Evolutionary conservation across 2,329 filamentous ascomycete genomes (phyloP).

Genomic region (Fusarium nygamai): DNA sequence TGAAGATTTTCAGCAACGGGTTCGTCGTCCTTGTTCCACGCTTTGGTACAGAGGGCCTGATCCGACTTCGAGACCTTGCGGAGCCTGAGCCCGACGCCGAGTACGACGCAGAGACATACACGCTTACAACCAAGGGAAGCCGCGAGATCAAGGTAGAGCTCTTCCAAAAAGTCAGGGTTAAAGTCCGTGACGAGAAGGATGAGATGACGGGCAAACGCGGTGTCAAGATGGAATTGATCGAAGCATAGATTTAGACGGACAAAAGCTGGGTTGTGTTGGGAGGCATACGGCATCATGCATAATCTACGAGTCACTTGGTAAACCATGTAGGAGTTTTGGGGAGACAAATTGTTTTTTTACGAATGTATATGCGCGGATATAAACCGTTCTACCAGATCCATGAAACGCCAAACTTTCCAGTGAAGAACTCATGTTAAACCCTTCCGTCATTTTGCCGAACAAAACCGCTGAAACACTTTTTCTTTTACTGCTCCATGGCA

Average conservation of each 20-base stretch:
- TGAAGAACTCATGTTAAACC: constrained; percentile 42
- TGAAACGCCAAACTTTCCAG: constrained; percentile 48
- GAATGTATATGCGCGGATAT: constrained; percentile 44
- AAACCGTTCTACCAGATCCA: constrained; percentile 46
- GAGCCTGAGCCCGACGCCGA: constrained; percentile 80
- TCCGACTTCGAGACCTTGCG: constrained; percentile 84
- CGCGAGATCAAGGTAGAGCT: constrained; percentile 74
- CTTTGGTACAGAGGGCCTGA: constrained; percentile 94
- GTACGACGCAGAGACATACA: constrained; percentile 89
- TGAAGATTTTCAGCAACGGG: constrained; percentile 97
- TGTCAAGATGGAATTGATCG: constrained; percentile 77
- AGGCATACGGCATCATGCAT: constrained; percentile 15
- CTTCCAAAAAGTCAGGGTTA: constrained; percentile 91
- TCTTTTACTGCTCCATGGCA: constrained; percentile 62
- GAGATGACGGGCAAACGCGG: constrained; percentile 96
- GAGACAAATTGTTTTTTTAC: constrained; percentile 40
- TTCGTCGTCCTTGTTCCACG: constrained; percentile 96
- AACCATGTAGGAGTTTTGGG: constrained; percentile 31
- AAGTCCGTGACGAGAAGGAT: constrained; percentile 92
- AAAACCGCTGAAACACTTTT: constrained; percentile 13
- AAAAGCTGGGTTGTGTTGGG: neutral
- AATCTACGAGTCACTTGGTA: constrained; percentile 27
- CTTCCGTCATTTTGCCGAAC: constrained; percentile 40
- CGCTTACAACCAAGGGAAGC: constrained; percentile 69
- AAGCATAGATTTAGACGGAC: constrained; percentile 30